These are phyloP conservation scores for Diaporthe sp. DNA, from an alignment of 2,329 filamentous ascomycete species.

Conservation along the genomic window DNA sequence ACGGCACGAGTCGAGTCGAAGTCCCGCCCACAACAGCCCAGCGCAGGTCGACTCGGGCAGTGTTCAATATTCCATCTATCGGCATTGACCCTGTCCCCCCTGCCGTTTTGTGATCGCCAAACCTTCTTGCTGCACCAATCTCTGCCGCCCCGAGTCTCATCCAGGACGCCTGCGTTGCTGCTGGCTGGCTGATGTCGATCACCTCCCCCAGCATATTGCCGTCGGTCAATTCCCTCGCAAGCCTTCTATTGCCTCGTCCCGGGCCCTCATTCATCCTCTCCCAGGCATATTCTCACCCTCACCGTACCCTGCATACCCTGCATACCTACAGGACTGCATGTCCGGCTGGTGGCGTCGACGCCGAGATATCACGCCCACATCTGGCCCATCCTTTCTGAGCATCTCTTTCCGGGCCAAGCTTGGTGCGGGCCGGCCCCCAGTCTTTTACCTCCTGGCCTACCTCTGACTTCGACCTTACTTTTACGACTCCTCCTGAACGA, in stretches of 20 bases:
- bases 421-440: background rate
- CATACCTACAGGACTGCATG: background rate
- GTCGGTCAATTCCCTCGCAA: slow-evolving; percentile 8
- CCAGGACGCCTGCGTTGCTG: slow-evolving; percentile 2
- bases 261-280: background rate
- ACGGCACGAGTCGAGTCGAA: background rate
- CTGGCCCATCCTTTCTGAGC: background rate
- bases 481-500: background rate
- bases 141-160: slow-evolving; percentile 15
- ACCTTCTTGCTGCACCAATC: slow-evolving; percentile 20
- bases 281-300: background rate
- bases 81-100: slow-evolving; percentile 16
- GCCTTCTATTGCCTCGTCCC: background rate
- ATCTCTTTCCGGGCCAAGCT: background rate
- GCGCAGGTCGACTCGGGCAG: background rate
- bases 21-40: too few relatives aligned
- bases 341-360: background rate
- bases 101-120: slow-evolving; percentile 14
- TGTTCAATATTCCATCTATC: background rate
- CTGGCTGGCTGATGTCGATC: slow-evolving; percentile 24
- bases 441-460: background rate
- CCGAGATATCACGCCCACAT: background rate
- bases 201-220: slow-evolving; percentile 18
- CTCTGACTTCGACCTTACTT: background rate
- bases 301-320: slow-evolving; percentile 1